These are phyloP conservation scores for Murraya paniculata DNA, from an alignment of 345 rosid species.

Conservation along the genomic window DNA sequence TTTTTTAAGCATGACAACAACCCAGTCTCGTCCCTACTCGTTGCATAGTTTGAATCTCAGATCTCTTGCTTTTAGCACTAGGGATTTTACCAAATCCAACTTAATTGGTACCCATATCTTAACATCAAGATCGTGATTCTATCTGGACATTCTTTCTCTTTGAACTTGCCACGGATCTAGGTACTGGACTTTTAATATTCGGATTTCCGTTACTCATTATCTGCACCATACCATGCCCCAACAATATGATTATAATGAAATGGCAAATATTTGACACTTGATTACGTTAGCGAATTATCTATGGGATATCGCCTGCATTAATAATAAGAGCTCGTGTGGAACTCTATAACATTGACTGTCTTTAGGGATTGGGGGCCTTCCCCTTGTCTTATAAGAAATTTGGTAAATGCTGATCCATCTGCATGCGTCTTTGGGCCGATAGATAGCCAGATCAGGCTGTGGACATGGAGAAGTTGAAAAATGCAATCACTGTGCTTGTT, in stretches of 20 bases:
- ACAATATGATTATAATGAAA: not conserved
- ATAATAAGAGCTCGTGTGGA: conserved; percentile 52
- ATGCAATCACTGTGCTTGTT: conserved; percentile 31
- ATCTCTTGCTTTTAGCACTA: not conserved
- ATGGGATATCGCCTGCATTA: conserved; percentile 52
- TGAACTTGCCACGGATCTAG: conserved; percentile 46
- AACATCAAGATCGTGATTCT: conserved; percentile 12
- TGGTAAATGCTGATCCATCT: conserved; percentile 57
- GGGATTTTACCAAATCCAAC: not conserved
- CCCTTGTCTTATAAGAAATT: conserved; percentile 46
- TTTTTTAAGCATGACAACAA: too few relatives aligned
- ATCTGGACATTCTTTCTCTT: conserved; percentile 47
- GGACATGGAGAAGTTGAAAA: conserved; percentile 56
- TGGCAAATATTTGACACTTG: not conserved
- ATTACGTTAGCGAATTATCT: conserved; percentile 26
- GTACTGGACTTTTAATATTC: conserved; percentile 53
- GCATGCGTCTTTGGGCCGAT: conserved; percentile 56
- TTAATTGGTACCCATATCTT: too few relatives aligned
- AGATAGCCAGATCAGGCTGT: conserved; percentile 41
- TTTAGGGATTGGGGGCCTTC: conserved; percentile 52
- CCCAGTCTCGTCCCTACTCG: too few relatives aligned
- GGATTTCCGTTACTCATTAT: conserved; percentile 61
- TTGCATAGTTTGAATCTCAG: too few relatives aligned
- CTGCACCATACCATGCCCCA: conserved; percentile 14
- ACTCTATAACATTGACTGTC: conserved; percentile 49